A percentile compares a stretch with the other conserved stretches of the same genome.
phyloP scores from a whole-genome alignment of 345 rosid species.

The Litchi chinensis region DNA sequence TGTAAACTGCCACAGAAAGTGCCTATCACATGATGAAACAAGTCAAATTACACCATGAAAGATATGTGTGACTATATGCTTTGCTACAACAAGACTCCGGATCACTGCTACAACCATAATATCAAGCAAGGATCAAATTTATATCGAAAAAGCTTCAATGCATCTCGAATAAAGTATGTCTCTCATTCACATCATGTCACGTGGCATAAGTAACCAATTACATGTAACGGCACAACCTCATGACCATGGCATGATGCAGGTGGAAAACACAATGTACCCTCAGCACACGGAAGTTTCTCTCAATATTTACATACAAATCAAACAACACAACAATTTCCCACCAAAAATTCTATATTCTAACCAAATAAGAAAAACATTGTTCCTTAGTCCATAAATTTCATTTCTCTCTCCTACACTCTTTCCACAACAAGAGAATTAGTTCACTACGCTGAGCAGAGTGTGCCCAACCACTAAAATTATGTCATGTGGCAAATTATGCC shows the following conservation, averaged over 20 bases:
- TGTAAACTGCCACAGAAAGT: constrained; percentile 93
- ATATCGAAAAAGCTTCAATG: neutral
- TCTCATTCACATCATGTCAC: neutral
- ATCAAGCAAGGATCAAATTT: neutral
- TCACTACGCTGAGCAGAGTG: neutral
- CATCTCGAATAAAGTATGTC: neutral
- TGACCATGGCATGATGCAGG: neutral
- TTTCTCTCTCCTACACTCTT: neutral
- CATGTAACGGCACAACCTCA: neutral
- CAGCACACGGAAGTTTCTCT: neutral
- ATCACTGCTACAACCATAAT: neutral
- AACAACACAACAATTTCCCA: neutral
- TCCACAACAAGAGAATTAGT: neutral
- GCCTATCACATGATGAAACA: constrained; percentile 49
- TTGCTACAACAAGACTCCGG: neutral
- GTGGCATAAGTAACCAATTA: neutral
- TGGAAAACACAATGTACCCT: neutral
- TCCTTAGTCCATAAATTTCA: neutral
- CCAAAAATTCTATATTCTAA: neutral
- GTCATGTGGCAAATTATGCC: too few relatives aligned
- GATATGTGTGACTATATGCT: neutral
- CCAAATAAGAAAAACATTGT: neutral
- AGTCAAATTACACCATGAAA: neutral
- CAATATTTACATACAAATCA: neutral
- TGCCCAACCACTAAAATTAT: neutral